Conservation (phyloP, 2,329 filamentous ascomycete species). For the Trichoderma sp. region DNA sequence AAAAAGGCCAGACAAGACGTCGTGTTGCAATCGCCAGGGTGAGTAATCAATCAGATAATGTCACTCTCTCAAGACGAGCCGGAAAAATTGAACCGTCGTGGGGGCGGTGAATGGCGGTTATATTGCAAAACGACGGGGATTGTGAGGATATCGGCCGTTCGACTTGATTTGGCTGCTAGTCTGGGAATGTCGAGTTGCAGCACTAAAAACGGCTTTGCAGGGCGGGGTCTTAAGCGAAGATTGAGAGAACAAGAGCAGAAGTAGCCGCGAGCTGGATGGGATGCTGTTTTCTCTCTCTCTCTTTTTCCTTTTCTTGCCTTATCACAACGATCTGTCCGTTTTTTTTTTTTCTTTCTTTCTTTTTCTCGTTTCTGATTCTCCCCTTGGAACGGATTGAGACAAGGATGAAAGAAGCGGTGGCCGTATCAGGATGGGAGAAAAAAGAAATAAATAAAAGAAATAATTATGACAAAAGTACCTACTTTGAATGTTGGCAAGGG, state of each 20-base stretch:
- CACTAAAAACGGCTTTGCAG: slow-evolving; percentile 14
- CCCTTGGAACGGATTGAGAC: not conserved
- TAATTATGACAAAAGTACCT: not conserved
- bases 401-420: not conserved
- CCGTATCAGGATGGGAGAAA: too few relatives aligned
- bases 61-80: slow-evolving; percentile 7
- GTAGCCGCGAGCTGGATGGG: not conserved
- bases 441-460: not conserved
- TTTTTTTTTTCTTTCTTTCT: not conserved
- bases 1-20: not conserved
- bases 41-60: slow-evolving; percentile 19
- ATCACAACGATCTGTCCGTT: not conserved
- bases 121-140: slow-evolving; percentile 17
- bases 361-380: not conserved
- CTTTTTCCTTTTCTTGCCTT: not conserved
- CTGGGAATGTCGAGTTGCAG: slow-evolving; percentile 19
- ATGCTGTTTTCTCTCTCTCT: not conserved
- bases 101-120: slow-evolving; percentile 18
- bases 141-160: slow-evolving; percentile 18
- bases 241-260: not conserved
- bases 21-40: not conserved
- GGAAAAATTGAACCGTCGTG: slow-evolving; percentile 17
- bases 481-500: not conserved
- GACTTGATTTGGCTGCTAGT: slow-evolving; percentile 14
- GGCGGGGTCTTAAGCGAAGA: slow-evolving; percentile 9